phyloP scores from a whole-genome alignment of 768 basidiomycete genomes.

The Pleurotus platypus region DNA sequence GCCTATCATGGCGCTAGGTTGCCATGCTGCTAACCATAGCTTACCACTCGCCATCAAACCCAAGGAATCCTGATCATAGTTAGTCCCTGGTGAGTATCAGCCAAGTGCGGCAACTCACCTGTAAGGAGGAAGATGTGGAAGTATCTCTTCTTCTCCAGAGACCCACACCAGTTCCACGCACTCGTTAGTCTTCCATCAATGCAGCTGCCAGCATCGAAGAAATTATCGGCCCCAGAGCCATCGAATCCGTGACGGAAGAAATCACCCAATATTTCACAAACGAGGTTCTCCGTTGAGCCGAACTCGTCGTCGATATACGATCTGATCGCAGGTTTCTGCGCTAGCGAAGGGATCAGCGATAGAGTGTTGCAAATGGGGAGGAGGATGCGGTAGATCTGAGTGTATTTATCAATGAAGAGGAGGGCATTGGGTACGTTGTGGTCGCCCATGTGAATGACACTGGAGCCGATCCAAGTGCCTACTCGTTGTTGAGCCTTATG shows the following conservation, averaged over 20 bases:
- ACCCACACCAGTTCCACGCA: conserved; percentile 91
- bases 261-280: conserved; percentile 71
- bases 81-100: conserved; percentile 1
- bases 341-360: conserved; percentile 63
- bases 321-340: conserved; percentile 63
- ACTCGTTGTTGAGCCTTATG: conserved; percentile 80
- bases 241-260: conserved; percentile 90
- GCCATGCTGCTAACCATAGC: neutral
- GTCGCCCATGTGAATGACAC: conserved; percentile 88
- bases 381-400: conserved; percentile 87
- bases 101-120: conserved; percentile 39
- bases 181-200: conserved; percentile 86
- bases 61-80: conserved; percentile 59
- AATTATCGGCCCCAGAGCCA: conserved; percentile 88
- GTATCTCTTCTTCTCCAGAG: conserved; percentile 81
- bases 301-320: conserved; percentile 83
- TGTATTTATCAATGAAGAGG: conserved; percentile 89
- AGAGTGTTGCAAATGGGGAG: conserved; percentile 84
- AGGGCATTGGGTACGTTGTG: conserved; percentile 82
- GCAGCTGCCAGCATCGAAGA: conserved; percentile 82
- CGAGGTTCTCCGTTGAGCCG: conserved; percentile 67
- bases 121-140: conserved; percentile 77
- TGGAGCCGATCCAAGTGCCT: conserved; percentile 82
- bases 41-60: conserved; percentile 87
- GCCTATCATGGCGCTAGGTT: neutral